Evolutionary conservation across 1,139 yeast species (phyloP).

Genomic region (Spencermartinsiella ligniputridi): DNA sequence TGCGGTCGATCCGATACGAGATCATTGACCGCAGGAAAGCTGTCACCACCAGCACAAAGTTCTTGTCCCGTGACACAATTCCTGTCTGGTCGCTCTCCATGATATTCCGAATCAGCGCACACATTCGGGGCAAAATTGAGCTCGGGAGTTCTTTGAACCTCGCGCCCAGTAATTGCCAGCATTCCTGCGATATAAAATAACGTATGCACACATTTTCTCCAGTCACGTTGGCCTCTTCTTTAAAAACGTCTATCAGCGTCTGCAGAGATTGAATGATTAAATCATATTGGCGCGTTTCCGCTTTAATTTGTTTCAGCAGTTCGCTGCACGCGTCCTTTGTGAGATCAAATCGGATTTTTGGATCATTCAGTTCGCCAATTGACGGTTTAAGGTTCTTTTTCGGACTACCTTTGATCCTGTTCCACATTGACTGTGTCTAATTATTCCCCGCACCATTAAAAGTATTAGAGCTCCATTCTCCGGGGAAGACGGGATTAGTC

Average conservation of each 20-base stretch:
- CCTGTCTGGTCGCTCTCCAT: slow-evolving; percentile 14
- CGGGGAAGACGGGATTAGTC: too few relatives aligned
- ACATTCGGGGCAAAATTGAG: slow-evolving; percentile 12
- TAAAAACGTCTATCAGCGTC: slow-evolving; percentile 9
- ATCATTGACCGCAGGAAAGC: slow-evolving; percentile 19
- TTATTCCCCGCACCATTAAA: too few relatives aligned
- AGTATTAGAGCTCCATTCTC: too few relatives aligned
- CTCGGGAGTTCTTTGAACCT: slow-evolving; percentile 15
- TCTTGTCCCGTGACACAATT: slow-evolving; percentile 13
- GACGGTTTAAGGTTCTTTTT: slow-evolving; percentile 3
- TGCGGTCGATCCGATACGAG: slow-evolving; percentile 11
- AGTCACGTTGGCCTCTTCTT: slow-evolving; percentile 10
- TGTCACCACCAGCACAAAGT: slow-evolving; percentile 17
- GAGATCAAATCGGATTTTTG: slow-evolving; percentile 14
- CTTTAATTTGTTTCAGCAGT: slow-evolving; percentile 6
- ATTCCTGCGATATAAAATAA: slow-evolving; percentile 19
- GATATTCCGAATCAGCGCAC: slow-evolving; percentile 16
- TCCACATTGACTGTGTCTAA: too few relatives aligned
- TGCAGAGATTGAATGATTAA: slow-evolving; percentile 6
- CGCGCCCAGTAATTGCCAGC: slow-evolving; percentile 15
- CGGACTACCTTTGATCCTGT: slow-evolving; percentile 13
- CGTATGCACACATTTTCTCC: slow-evolving; percentile 13
- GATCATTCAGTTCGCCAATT: slow-evolving; percentile 7
- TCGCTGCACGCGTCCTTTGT: slow-evolving; percentile 20
- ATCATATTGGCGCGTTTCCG: slow-evolving; percentile 3